phyloP scores from a whole-genome alignment of 2,329 filamentous ascomycete genomes.

The Laburnicola sp. region DNA sequence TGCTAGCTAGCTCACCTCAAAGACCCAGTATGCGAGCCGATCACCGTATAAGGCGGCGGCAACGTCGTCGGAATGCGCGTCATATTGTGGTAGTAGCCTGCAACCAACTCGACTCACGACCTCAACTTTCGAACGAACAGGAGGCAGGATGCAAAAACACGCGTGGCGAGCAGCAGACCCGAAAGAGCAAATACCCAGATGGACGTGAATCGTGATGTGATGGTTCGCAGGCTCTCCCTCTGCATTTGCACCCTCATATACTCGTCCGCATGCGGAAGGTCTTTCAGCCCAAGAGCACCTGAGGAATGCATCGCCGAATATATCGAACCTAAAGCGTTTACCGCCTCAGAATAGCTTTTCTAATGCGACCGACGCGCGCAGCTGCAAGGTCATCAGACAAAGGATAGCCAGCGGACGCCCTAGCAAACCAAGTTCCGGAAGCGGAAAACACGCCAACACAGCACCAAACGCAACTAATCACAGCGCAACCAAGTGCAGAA shows the following conservation, averaged over 20 bases:
- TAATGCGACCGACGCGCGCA: slow-evolving; percentile 26
- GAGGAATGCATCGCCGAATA: slow-evolving; percentile 18
- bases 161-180: too few relatives aligned
- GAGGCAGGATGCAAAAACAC: too few relatives aligned
- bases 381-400: slow-evolving; percentile 15
- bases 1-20: slow-evolving; percentile 23
- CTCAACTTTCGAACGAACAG: too few relatives aligned
- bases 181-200: too few relatives aligned
- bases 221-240: neutral
- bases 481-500: neutral
- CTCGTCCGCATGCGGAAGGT: slow-evolving; percentile 7
- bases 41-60: slow-evolving; percentile 38
- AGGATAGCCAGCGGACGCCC: neutral
- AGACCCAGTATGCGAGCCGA: slow-evolving; percentile 20
- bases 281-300: slow-evolving; percentile 7
- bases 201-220: neutral
- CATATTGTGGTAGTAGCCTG: too few relatives aligned
- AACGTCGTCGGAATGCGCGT: slow-evolving; percentile 28
- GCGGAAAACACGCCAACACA: slow-evolving; percentile 9
- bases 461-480: slow-evolving; percentile 6
- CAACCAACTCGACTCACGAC: too few relatives aligned
- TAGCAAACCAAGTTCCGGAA: slow-evolving; percentile 22
- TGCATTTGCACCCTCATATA: slow-evolving; percentile 10
- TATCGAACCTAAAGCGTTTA: slow-evolving; percentile 17
- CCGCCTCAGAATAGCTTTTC: slow-evolving; percentile 1